Evolutionary conservation across 441 rosid species (phyloP), one percentile per base, ranked within the genome.

Genomic region (Euphorbia celastroides): DNA sequence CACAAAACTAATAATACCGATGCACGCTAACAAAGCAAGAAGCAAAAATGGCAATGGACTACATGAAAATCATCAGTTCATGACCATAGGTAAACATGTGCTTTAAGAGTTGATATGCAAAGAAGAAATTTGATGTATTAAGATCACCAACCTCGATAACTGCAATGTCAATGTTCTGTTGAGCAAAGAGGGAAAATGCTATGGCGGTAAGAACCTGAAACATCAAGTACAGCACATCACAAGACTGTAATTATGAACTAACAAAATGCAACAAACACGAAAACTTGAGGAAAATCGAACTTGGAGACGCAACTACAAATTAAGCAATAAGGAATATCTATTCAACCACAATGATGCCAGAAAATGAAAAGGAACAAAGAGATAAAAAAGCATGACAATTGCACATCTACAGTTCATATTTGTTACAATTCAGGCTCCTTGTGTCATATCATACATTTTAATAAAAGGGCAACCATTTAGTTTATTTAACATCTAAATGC

Each of bases 151-250:
- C 98, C 94, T 93, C 98, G 20, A 93, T 74, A 69, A 93, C 80
- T 1, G 92, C 93, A 75, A 88, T 78, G 68, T 87, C 92, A 20
- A 87, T 79, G 13, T 83, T 85, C 80, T 80, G 83, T 41, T 86
- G 78, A 27, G 86, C 90, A 78, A 93, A 88, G 34, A 90, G 74
- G 1, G 87, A 60, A 70, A 87, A 87, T 19, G 96, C 93, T 58
- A 85, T 78, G 5, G 92, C 96, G 57, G 96, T 90, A 55, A 93
- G 79, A 78, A 90, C 83, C 97, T 93, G 90, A 65, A 70, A 74
- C 52, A 38, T 64, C 22, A 67, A 30, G 61, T 30, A 5, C 32
- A 20, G 57, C 20, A 27, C n/a, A 67, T 41, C 28, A 67, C 17
- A 42, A 44, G 23, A 30, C 5, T 30, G 52, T 25, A 10, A 11